Base-by-base conservation (phyloP, 73 alveolate species). In the Stentor roeselii region DNA sequence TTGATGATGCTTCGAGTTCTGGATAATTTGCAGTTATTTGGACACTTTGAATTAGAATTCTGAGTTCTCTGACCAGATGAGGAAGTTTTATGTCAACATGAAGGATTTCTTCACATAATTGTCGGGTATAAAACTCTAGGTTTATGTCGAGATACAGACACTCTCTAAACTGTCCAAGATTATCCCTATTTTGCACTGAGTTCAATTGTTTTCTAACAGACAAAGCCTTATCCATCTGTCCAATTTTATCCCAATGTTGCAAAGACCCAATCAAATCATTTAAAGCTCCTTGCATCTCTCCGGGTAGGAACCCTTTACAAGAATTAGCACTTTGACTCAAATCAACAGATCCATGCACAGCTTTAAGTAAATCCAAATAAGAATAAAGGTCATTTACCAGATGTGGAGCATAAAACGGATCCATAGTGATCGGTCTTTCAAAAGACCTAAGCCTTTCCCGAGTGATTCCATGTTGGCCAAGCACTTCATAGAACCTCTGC, bases 401-500 rank as follows among this genome's bases (percentile, higher is more conserved):
- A 67, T 21, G 37, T 21, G 80, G 80, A 21, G 37, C 37, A 67
- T 67, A 67, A 67, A 32, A 86, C 31, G 91, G 91, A 59, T 86
- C 89, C 3, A 78, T 86, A 11, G 91, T 86, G 11, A 86, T 86
- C 37, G 91, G 91, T 50, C 91, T 61, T 34, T 85, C 84, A 58
- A 78, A 86, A 11, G 88, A 78, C 36, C 58, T 21, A 58, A 86
- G 37, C 39, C 84, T 76, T 11, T 85, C 90, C 87, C 80, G 21
- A 0, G 80, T 67, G 1, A 67, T 96, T 37, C 95, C 92, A 60
- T 85, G 74, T 39, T 84, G 92, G 1, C 0, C 21, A 74, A 94
- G 87, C 0, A 91, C 91, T 74, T 85, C 89, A 94, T 98, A 91
- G 90, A 92, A 96, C 82, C 78, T 91, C 78, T 91, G 93, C 92